phyloP scores from a whole-genome alignment of 176 grass and related monocot genomes.

The Oryza glumipatula region DNA sequence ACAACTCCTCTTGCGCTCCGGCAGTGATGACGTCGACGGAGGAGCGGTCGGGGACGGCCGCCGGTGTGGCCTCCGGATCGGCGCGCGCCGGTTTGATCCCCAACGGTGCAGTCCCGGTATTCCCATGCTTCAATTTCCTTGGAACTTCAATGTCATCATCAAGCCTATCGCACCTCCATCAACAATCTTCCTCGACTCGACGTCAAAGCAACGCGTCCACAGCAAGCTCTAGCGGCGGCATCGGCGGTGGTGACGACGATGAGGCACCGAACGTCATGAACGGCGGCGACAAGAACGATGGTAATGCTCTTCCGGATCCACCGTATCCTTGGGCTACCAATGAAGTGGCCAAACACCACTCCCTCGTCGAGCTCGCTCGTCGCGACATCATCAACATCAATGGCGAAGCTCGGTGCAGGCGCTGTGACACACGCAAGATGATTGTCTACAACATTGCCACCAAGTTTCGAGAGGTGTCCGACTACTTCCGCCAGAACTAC shows the following conservation, averaged over 20 bases:
- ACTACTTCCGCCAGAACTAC: constrained; percentile 15
- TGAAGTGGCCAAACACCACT: constrained; percentile 12
- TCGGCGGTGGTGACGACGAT: too few relatives aligned
- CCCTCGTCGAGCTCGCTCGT: background rate
- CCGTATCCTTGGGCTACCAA: constrained; percentile 60
- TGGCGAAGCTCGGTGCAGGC: constrained; percentile 53
- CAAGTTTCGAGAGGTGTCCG: constrained; percentile 38
- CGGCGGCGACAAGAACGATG: too few relatives aligned
- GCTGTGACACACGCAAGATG: background rate
- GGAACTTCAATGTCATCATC: too few relatives aligned
- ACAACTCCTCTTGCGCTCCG: background rate
- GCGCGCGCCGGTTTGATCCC: too few relatives aligned
- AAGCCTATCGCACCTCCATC: too few relatives aligned
- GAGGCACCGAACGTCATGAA: accelerated
- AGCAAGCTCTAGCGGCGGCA: background rate
- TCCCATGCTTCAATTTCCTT: too few relatives aligned
- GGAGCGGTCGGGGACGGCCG: too few relatives aligned
- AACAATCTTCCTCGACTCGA: background rate
- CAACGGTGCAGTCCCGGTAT: too few relatives aligned
- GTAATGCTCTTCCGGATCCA: background rate
- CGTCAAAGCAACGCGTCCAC: background rate
- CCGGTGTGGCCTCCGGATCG: too few relatives aligned
- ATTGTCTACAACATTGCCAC: constrained; percentile 24
- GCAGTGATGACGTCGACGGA: too few relatives aligned
- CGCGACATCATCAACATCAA: constrained; percentile 25